Evolutionary conservation across 2,329 filamentous ascomycete genomes (phyloP).

Genomic region (Ascochyta lentis): DNA sequence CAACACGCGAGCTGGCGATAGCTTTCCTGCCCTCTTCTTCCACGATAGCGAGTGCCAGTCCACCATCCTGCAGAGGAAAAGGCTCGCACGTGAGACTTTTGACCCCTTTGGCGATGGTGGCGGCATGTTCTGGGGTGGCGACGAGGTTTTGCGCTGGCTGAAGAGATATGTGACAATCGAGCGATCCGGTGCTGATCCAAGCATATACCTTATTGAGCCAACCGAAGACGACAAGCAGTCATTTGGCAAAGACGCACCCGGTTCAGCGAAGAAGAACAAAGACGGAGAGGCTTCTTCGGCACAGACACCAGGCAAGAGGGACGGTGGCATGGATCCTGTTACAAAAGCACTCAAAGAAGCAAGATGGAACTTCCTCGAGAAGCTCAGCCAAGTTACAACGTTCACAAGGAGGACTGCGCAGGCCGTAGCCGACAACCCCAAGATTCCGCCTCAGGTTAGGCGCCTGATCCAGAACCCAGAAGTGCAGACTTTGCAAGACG

Average conservation of each 20-base stretch:
- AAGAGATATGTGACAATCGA: conserved; percentile 84
- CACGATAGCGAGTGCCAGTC: conserved; percentile 97
- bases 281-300: conserved; percentile 39
- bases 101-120: conserved; percentile 87
- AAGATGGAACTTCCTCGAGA: conserved; percentile 94
- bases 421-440: conserved; percentile 89
- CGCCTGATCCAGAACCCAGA: conserved; percentile 88
- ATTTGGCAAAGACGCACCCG: conserved; percentile 71
- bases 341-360: conserved; percentile 94
- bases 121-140: conserved; percentile 95
- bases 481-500: conserved; percentile 92
- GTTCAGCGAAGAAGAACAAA: conserved; percentile 43
- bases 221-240: conserved; percentile 81
- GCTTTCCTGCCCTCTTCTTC: conserved; percentile 95
- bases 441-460: conserved; percentile 85
- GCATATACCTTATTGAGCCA: conserved; percentile 90
- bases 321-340: conserved; percentile 88
- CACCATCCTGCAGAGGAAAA: conserved; percentile 93
- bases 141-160: conserved; percentile 92
- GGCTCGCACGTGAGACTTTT: conserved; percentile 80
- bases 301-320: conserved; percentile 52
- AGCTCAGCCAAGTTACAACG: conserved; percentile 95
- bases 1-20: conserved; percentile 88
- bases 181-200: conserved; percentile 83
- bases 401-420: conserved; percentile 93